These are phyloP conservation scores for Candida nemodendra DNA, from an alignment of 805 yeast genomes.

Conservation along the genomic window DNA sequence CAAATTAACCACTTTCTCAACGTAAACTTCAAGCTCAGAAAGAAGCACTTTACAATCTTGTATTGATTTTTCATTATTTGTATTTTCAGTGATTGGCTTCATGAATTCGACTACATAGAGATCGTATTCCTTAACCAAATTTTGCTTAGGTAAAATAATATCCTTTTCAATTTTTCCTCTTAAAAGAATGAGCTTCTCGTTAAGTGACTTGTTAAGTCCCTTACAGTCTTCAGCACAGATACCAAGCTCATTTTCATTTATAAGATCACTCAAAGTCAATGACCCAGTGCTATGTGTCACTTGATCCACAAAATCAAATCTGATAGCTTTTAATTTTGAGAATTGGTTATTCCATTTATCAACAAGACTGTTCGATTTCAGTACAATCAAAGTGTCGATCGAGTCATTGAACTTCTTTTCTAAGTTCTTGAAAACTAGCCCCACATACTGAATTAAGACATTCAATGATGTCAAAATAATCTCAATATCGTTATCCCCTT, in stretches of 20 bases:
- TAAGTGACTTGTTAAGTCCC: constrained; percentile 15
- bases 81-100: constrained; percentile 13
- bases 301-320: constrained; percentile 24
- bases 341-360: constrained; percentile 40
- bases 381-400: constrained; percentile 31
- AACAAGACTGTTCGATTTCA: constrained; percentile 43
- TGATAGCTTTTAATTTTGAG: constrained; percentile 25
- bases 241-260: constrained; percentile 32
- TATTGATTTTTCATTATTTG: constrained; percentile 13
- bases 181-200: constrained; percentile 29
- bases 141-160: constrained; percentile 34
- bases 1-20: constrained; percentile 21
- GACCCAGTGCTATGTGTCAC: constrained; percentile 8
- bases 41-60: constrained; percentile 22
- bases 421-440: constrained; percentile 43
- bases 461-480: constrained; percentile 48
- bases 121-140: constrained; percentile 43
- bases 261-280: constrained; percentile 32
- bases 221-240: constrained; percentile 32
- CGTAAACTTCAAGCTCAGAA: constrained; percentile 22
- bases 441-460: constrained; percentile 49
- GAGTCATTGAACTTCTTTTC: constrained; percentile 40
- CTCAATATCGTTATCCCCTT: constrained; percentile 38
- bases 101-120: constrained; percentile 37
- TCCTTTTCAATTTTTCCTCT: constrained; percentile 37